phyloP scores from a whole-genome alignment of 768 basidiomycete species.

The Grammothele lineata region DNA sequence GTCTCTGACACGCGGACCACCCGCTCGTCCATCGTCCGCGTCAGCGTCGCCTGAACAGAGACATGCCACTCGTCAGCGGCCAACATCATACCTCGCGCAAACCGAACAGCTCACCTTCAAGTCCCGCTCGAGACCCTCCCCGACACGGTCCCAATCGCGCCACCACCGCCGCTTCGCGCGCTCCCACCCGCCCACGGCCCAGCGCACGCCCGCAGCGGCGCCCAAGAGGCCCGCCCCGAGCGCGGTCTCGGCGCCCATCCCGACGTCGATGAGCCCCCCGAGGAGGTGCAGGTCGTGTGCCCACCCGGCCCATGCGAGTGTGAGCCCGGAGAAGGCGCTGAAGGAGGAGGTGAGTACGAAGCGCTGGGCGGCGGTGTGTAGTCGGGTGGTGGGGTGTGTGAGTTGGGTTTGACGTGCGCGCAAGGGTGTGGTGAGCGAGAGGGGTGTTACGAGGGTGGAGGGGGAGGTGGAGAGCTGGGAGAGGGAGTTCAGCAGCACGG shows the following conservation, averaged over 20 bases:
- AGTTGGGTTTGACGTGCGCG: conserved; percentile 49
- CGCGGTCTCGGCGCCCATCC: conserved; percentile 53
- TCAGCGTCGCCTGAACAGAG: conserved; percentile 40
- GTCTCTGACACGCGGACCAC: conserved; percentile 49
- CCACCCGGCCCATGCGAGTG: conserved; percentile 61
- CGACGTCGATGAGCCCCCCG: conserved; percentile 31
- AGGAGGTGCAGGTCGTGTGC: conserved; percentile 42
- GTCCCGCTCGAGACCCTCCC: conserved; percentile 61
- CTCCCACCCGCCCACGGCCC: conserved; percentile 67
- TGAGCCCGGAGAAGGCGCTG: conserved; percentile 44
- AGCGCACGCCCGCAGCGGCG: conserved; percentile 47
- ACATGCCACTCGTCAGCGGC: background rate
- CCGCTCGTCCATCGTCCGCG: conserved; percentile 44
- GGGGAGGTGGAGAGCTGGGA: conserved; percentile 49
- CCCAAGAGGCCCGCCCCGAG: conserved; percentile 55
- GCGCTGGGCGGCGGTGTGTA: conserved; percentile 64
- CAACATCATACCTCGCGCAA: conserved; percentile 6
- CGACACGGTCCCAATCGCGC: conserved; percentile 60
- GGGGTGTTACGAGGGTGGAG: conserved; percentile 39
- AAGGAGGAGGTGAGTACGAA: conserved; percentile 47
- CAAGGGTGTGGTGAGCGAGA: conserved; percentile 48
- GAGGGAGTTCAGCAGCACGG: conserved; percentile 55
- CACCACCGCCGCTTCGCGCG: conserved; percentile 62
- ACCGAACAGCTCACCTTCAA: conserved; percentile 45
- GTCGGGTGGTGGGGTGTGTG: conserved; percentile 48